Evolutionary conservation across 192 early-diverging fungal genomes (phyloP).

Genomic region (Coemansia sp.): DNA sequence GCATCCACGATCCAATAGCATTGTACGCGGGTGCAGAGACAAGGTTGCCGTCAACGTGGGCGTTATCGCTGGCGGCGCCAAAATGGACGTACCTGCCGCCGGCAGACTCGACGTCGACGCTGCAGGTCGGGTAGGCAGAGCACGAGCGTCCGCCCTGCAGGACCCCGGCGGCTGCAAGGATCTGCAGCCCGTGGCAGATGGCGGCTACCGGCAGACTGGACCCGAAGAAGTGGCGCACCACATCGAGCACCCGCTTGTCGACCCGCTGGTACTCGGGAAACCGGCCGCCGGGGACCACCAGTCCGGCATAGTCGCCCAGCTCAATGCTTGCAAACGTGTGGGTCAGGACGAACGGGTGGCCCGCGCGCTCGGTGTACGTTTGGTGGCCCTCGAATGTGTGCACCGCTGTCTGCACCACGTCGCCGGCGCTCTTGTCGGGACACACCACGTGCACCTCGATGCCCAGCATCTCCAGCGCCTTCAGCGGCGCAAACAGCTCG

Average conservation of each 20-base stretch:
- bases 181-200: conserved; percentile 59
- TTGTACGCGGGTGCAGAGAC: conserved; percentile 49
- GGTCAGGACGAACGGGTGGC: conserved; percentile 53
- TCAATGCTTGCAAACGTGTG: conserved; percentile 50
- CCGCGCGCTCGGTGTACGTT: conserved; percentile 56
- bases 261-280: conserved; percentile 61
- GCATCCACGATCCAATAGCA: conserved; percentile 49
- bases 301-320: conserved; percentile 55
- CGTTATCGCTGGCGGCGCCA: conserved; percentile 30
- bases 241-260: conserved; percentile 52
- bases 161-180: conserved; percentile 48
- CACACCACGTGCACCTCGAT: conserved; percentile 57
- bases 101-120: conserved; percentile 36
- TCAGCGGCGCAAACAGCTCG: conserved; percentile 58
- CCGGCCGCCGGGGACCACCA: conserved; percentile 57
- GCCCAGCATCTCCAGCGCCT: conserved; percentile 54
- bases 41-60: conserved; percentile 45
- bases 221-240: conserved; percentile 54
- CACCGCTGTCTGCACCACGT: conserved; percentile 51
- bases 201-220: conserved; percentile 56
- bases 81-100: conserved; percentile 48
- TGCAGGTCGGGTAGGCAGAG: conserved; percentile 45
- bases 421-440: conserved; percentile 57
- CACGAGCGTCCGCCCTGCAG: conserved; percentile 39
- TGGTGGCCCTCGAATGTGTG: conserved; percentile 57